Base-by-base conservation (phyloP, 176 grass and related monocot species). In the Thalia dealbata region DNA sequence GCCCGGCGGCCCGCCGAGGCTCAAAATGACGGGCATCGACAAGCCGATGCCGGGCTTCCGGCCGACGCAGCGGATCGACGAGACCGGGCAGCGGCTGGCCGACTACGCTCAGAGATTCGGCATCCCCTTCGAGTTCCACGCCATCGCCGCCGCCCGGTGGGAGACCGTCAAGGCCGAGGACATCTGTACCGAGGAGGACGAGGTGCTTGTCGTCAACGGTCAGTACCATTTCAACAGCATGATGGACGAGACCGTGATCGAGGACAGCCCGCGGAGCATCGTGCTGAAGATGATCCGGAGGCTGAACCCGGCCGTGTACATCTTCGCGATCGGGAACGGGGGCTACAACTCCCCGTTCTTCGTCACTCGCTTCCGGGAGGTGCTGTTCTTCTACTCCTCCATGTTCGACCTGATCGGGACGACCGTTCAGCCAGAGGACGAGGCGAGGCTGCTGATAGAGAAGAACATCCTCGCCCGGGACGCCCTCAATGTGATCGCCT, bases 161-260 rank as follows among this genome's bases (percentile, higher is more conserved):
- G 65, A 68, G 6, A 43, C 35, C 35, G 43, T 68, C 35, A 32
- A 35, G 18, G 35, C 22, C 10, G 65, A 44, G 6, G 65, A 68
- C 10, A 18, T 68, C 32, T 43, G 42, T 35, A 68, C 43, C 21
- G 65, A 41, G 18, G 21, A 68, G 21, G 65, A 44, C 10, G 65
- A 68, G 71, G 8, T 64, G 61, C 61, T 64, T 30, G 61, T 64
- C 14, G 61, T 64, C 61, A 64, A 64, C 61, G 32, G 61, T 64
- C 15, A 30, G 61, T 30, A 14, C 26, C 61, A 29, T 25, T 64
- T 64, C 26, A 64, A 30, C 6, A 30, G 1, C 26, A 24, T 64
- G 61, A 64, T 30, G 61, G 61, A 64, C 14, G 61, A 64, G 61
- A 64, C 61, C 10, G 61, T 64, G 27, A 11, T 64, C 10, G 61